These are phyloP conservation scores for Coniosporium tulheliwenetii DNA, from an alignment of 2,329 filamentous ascomycete genomes.

Conservation along the genomic window DNA sequence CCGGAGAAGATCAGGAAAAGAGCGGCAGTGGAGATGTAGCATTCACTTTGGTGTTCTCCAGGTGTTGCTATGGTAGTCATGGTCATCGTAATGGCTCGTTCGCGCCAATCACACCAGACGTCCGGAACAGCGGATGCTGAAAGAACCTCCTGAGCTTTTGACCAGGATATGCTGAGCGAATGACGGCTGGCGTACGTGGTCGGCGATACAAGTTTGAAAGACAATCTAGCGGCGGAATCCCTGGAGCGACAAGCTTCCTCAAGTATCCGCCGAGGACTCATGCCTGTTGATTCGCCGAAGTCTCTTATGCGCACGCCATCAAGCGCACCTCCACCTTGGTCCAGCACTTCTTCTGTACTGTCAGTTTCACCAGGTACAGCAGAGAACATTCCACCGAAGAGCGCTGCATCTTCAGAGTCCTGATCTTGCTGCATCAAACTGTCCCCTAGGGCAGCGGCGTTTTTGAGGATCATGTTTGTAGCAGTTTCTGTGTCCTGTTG, in stretches of 20 bases:
- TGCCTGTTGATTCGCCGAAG: conserved; percentile 69
- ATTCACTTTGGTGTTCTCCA: conserved; percentile 68
- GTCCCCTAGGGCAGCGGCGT: neutral
- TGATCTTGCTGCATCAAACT: conserved; percentile 19
- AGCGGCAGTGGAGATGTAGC: conserved; percentile 65
- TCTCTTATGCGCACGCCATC: conserved; percentile 52
- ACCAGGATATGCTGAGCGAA: conserved; percentile 61
- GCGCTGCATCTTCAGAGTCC: conserved; percentile 28
- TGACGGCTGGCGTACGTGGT: conserved; percentile 64
- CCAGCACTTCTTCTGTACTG: conserved; percentile 1
- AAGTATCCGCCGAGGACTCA: conserved; percentile 59
- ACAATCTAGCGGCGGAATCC: conserved; percentile 53
- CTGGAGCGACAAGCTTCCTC: conserved; percentile 81
- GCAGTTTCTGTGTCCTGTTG: no score
- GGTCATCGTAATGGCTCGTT: conserved; percentile 44
- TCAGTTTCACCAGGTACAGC: conserved; percentile 13
- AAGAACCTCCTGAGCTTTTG: conserved; percentile 48
- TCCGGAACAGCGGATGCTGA: conserved; percentile 9
- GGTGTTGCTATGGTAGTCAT: conserved; percentile 64
- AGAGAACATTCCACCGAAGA: conserved; percentile 44
- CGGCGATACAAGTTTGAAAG: conserved; percentile 55
- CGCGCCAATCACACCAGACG: conserved; percentile 24
- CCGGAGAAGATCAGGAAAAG: conserved; percentile 68
- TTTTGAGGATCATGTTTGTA: no score
- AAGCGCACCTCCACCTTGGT: conserved; percentile 16